Conservation (phyloP, 176 grass and related monocot genomes). For the sorghum (Sorghum bicolor) region DNA sequence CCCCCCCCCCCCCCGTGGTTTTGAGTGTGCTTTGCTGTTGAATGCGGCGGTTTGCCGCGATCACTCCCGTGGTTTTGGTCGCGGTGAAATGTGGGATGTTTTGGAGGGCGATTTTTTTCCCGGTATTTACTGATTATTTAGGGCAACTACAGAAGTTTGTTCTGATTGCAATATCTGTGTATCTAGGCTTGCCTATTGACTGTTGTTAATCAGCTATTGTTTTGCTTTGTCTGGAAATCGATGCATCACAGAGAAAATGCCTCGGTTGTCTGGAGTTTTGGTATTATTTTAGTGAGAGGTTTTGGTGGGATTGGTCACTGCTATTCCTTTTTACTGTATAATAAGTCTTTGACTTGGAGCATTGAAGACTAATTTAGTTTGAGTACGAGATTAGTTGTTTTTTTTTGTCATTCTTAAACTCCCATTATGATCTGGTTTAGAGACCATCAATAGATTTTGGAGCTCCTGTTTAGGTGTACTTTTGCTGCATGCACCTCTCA, state of each 20-base stretch:
- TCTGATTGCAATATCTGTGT: neutral
- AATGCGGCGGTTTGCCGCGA: neutral
- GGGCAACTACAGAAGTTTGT: neutral
- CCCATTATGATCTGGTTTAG: conserved; percentile 5
- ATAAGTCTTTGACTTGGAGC: neutral
- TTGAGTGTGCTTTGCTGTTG: neutral
- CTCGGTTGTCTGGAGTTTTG: neutral
- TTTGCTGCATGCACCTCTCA: conserved; percentile 49
- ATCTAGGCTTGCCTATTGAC: neutral
- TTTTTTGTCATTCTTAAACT: neutral
- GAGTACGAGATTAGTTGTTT: neutral
- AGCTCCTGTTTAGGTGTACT: conserved; percentile 14
- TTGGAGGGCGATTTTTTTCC: no score
- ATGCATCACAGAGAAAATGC: neutral
- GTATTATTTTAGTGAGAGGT: neutral
- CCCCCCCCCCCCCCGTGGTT: neutral
- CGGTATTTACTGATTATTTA: no score
- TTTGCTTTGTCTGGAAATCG: conserved; percentile 5
- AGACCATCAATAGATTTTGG: neutral
- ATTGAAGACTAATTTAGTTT: conserved; percentile 4
- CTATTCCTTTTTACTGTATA: neutral
- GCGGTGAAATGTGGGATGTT: conserved; percentile 27
- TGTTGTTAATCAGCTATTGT: neutral
- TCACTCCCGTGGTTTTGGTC: neutral
- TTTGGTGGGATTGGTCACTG: conserved; percentile 15